Percentiles rank a stretch among this genome's conserved stretches.
Conservation (phyloP, 208 protist species). For the Trypanosoma caninum region DNA sequence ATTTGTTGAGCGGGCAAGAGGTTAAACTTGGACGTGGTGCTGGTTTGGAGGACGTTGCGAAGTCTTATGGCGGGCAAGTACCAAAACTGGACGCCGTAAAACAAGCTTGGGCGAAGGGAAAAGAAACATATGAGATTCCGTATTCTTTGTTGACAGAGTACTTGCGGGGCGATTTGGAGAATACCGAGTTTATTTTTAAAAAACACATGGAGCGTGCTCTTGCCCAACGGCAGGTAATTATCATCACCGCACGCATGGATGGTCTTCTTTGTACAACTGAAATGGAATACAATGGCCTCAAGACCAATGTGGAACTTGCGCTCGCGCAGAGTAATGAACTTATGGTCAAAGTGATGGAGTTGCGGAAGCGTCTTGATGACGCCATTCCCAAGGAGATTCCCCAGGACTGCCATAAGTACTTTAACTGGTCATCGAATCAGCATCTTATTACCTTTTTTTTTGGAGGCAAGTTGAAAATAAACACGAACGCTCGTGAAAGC, state of each 20-base stretch:
- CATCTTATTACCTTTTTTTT: constrained; percentile 89
- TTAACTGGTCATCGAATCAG: constrained; percentile 92
- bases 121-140: constrained; percentile 89
- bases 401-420: constrained; percentile 82
- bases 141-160: constrained; percentile 84
- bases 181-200: constrained; percentile 91
- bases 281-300: constrained; percentile 94
- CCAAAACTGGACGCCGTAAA: constrained; percentile 90
- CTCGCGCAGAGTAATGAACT: constrained; percentile 76
- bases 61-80: constrained; percentile 87
- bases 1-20: constrained; percentile 87
- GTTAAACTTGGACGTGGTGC: constrained; percentile 79
- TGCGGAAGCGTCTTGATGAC: constrained; percentile 61
- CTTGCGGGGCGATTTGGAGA: constrained; percentile 87
- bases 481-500: constrained; percentile 81
- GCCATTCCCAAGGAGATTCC: constrained; percentile 82
- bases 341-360: constrained; percentile 58
- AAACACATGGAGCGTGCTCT: constrained; percentile 86
- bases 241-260: constrained; percentile 87
- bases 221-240: constrained; percentile 74
- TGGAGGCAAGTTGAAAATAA: constrained; percentile 86
- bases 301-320: constrained; percentile 86
- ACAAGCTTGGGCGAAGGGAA: constrained; percentile 84
- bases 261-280: constrained; percentile 88
- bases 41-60: constrained; percentile 86